Evolutionary conservation across 2,329 filamentous ascomycete species (phyloP), one percentile per base, ranked within the genome.

Genomic region (Scedosporium dehoogii): DNA sequence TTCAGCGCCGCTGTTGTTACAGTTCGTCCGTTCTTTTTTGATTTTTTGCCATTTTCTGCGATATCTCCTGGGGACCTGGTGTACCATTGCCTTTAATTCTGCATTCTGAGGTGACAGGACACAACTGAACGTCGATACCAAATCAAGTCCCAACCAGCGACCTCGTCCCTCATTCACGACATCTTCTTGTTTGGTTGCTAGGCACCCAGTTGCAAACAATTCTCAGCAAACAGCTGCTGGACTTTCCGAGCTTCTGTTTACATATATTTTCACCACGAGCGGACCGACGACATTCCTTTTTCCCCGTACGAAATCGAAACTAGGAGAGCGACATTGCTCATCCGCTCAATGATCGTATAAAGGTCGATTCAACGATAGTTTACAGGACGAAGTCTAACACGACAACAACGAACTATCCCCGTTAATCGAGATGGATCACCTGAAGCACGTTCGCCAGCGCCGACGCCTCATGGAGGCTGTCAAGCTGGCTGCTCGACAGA

Each of bases 1-100:
- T 61, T 61, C 6, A 14, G 59, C 59, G 48, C 33, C 48, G 46
- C 18, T 25, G 46, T 61, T 16, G 59, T 61, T 48, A 61, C 59
- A 23, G 48, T 59, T 61, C 59, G 59, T 61, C 59, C 59, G 27
- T 42, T 61, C 59, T 56, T 60, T 61, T 56, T 56, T 29, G 5
- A 25, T 25, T 42, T 42, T 60, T 27, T 48, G 44, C 44, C 10
- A 16, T 41, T 61, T 48, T 51, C 56, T 59, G 14, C 55, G n/a
- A 42, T 51, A 33, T 33, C 29, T 38, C 44, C 38, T 33, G 42
- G 44, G 29, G 58, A 53, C 58, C 42, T 38, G 58, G 42, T 33
- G 58, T 33, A 51, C 42, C 58, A 51, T 10, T 53, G 42, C 18
- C 21, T 59, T 53, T 42, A 25, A 21, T 53, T 33, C 51, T 33